Evolutionary conservation across 768 basidiomycete species (phyloP).

Genomic region (Aureoboletus auriporus): DNA sequence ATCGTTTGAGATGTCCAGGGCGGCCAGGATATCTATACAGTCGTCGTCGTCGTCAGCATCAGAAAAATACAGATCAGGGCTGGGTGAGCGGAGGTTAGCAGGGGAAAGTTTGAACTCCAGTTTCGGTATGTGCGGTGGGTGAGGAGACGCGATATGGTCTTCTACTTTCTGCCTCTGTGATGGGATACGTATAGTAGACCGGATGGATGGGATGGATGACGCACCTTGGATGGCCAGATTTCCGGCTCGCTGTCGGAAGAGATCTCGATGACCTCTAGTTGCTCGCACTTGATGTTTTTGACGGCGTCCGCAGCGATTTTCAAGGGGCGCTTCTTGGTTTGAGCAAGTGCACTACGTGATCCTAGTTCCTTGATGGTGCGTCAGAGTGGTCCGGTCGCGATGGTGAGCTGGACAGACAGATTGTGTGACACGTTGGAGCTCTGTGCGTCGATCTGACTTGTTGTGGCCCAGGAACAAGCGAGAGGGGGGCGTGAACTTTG

Average conservation of each 20-base stretch:
- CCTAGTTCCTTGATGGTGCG: constrained; percentile 19
- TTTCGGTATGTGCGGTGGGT: background rate
- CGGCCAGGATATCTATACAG: constrained; percentile 19
- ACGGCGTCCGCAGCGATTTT: constrained; percentile 14
- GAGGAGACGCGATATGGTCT: background rate
- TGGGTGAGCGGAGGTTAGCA: constrained; percentile 4
- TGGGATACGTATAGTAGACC: background rate
- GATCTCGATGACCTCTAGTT: constrained; percentile 20
- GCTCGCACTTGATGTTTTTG: constrained; percentile 9
- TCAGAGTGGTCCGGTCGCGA: constrained; percentile 4
- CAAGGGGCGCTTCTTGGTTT: constrained; percentile 20
- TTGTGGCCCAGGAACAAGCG: background rate
- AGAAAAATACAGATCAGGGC: background rate
- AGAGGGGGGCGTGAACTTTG: constrained; percentile 4
- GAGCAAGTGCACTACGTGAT: constrained; percentile 10
- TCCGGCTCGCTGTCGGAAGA: constrained; percentile 30
- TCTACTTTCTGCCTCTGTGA: constrained; percentile 22
- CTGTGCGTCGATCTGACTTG: constrained; percentile 5
- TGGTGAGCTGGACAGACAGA: constrained; percentile 7
- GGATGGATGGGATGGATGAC: background rate
- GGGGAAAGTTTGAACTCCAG: constrained; percentile 2
- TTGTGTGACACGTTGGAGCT: constrained; percentile 24
- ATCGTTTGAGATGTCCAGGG: constrained; percentile 30
- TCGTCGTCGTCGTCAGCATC: constrained; percentile 20
- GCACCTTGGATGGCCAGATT: constrained; percentile 17